Percentiles rank a stretch among this genome's conserved stretches.
Evolutionary conservation across 1,284 basidiomycete species (phyloP).

Genomic region (Wallemia hederae): DNA sequence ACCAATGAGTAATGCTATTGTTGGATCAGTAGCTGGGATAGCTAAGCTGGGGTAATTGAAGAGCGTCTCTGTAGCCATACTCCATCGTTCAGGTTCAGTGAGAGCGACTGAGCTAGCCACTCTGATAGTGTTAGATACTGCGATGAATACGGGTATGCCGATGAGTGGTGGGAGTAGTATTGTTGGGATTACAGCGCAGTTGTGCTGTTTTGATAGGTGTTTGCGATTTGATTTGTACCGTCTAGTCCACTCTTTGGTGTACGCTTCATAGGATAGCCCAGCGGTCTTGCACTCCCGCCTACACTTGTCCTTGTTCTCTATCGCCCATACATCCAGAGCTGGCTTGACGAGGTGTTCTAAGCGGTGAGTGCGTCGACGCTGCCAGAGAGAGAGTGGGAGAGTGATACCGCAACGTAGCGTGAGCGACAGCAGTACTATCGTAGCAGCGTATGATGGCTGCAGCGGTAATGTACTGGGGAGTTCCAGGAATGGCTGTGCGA

Average conservation of each 20-base stretch:
- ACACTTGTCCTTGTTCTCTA: conserved; percentile 14
- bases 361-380: conserved; percentile 14
- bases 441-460: conserved; percentile 14
- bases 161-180: conserved; percentile 14
- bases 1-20: conserved; percentile 15
- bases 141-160: conserved; percentile 18
- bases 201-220: conserved; percentile 13
- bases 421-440: conserved; percentile 20
- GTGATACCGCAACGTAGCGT: conserved; percentile 18
- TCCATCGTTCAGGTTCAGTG: conserved; percentile 3
- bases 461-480: conserved; percentile 7
- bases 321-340: conserved; percentile 16
- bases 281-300: conserved; percentile 13
- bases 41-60: conserved; percentile 16
- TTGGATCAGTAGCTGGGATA: conserved; percentile 13
- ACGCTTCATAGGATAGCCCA: conserved; percentile 18
- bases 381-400: conserved; percentile 22
- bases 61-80: conserved; percentile 10
- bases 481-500: conserved; percentile 7
- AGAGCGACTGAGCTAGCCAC: conserved; percentile 6
- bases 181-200: conserved; percentile 15
- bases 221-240: conserved; percentile 14
- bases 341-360: conserved; percentile 18
- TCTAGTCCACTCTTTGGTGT: conserved; percentile 14
- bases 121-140: conserved; percentile 16